Base-by-base conservation (phyloP, 208 protist genomes). In the Trypanosoma rangeli region DNA sequence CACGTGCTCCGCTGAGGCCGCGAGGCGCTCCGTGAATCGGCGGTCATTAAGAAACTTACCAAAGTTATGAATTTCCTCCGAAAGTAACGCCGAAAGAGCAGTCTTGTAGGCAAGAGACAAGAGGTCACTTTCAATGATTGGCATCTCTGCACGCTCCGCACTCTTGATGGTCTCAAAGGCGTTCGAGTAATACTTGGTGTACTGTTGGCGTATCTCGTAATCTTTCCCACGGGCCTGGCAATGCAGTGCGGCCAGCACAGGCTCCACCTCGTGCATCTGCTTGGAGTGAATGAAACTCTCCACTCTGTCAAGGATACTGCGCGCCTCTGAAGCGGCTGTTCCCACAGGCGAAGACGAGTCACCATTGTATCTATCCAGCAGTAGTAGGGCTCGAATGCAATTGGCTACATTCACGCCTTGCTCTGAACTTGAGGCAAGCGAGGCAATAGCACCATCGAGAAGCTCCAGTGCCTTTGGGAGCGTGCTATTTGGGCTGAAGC, bases 51-150 rank as follows among this genome's bases (percentile, higher is more conserved):
- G 78, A 5, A 96, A 63, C 63, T 89, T 89, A 16, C 92, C 92
- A 79, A 94, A 92, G 77, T 96, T 96, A 73, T 93, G 93, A 33
- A 86, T 91, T 46, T 91, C 83, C 54, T 93, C 86, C 2, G 89
- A 92, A 16, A 94, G 79, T 20, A 96, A 74, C 31, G 87, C 92
- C 13, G 89, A 85, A 22, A 94, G 58, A 18, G 84, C 87, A 33
- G 89, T 89, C 58, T 83, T 89, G 76, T 80, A 89, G 33, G 87
- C 92, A 50, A 96, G 75, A 2, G 44, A 57, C 46, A 79, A 65
- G 58, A 92, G 56, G 68, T 94, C 89, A 29, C 68, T 72, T 35
- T 81, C 83, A 24, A 81, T 64, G 64, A 94, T 76, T 22, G 77
- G 80, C 78, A 96, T 82, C 48, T 93, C 84, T 0, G 92, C 88